Conservation (phyloP, 768 basidiomycete genomes). For the Gymnopilus dilepis region DNA sequence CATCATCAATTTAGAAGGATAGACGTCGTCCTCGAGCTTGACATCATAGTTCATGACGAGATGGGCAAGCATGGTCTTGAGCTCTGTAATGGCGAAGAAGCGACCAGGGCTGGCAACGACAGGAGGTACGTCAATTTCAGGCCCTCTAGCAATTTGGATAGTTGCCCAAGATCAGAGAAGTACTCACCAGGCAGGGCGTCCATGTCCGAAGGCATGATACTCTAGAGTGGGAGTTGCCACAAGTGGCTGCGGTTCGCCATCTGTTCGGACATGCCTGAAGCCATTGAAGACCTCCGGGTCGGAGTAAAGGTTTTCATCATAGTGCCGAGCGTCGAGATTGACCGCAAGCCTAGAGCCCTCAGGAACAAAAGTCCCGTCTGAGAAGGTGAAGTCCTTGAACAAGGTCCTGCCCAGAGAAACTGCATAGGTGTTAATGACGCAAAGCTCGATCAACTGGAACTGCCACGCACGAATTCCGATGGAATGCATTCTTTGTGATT, state of each 20-base stretch:
- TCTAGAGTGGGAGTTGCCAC: conserved; percentile 30
- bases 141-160: too few species aligned
- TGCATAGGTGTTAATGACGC: not conserved
- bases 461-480: conserved; percentile 12
- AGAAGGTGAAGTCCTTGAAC: conserved; percentile 46
- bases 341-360: conserved; percentile 40
- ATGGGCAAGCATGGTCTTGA: conserved; percentile 52
- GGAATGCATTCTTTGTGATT: conserved; percentile 32
- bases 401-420: conserved; percentile 37
- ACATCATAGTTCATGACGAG: conserved; percentile 46
- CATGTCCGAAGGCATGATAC: conserved; percentile 42
- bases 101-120: conserved; percentile 44
- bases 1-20: not conserved
- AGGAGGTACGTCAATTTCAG: too few species aligned
- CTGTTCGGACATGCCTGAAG: conserved; percentile 42
- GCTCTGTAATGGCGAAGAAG: conserved; percentile 46
- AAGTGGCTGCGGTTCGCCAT: conserved; percentile 22
- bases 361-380: conserved; percentile 48
- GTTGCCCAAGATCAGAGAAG: not conserved
- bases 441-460: not conserved
- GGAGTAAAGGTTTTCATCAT: conserved; percentile 33
- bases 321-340: conserved; percentile 36
- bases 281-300: conserved; percentile 45
- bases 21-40: conserved; percentile 34
- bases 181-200: conserved; percentile 34